Evolutionary conservation across 2,329 filamentous ascomycete genomes (phyloP), one percentile per base, ranked within the genome.

Genomic region (Tolypocladium tropicale): DNA sequence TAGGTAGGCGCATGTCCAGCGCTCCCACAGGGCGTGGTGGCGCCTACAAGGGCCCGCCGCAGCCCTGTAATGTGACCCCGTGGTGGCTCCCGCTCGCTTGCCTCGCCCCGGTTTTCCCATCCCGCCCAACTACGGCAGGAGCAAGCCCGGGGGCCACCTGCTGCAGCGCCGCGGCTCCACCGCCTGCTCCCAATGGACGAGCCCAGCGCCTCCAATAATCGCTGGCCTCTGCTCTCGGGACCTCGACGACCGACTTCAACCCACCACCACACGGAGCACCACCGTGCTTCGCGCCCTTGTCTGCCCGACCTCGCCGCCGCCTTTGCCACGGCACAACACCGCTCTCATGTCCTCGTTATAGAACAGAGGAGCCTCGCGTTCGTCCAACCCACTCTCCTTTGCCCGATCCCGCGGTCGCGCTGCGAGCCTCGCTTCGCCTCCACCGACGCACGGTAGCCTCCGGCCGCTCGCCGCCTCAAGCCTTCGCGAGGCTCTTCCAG

Each of bases 301-400:
- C 49, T n/a, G n/a, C n/a, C n/a, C n/a, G n/a, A 25, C 56, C 53
- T 39, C 32, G 53, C 25, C 50, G 50, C 56, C 53, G 32, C 39
- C 52, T n/a, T 33, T 37, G 28, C 49, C 33, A 52, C 55, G 52
- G 56, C 60, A 60, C 64, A 61, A 56, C 25, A 56, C 57, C 56
- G 58, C 60, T 58, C 66, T 61, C 64, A 70, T 72, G 70, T 65
- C 53, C 61, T 62, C 60, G 64, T 72, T 69, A 70, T 72, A 72
- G 68, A 66, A 67, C 64, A 68, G 61, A 49, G 46, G 46, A 49
- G 46, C 46, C 46, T 49, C 46, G 46, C 46, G 46, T 49, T 28
- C 46, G 21, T 4, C 46, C 5, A 30, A 25, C 46, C 61, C 37
- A n/a, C 34, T 32, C 12, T 53, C 59, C 58, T 58, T 56, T 58